Base-by-base conservation (phyloP, 163 green algal genomes). In the Picocystis sp. region DNA sequence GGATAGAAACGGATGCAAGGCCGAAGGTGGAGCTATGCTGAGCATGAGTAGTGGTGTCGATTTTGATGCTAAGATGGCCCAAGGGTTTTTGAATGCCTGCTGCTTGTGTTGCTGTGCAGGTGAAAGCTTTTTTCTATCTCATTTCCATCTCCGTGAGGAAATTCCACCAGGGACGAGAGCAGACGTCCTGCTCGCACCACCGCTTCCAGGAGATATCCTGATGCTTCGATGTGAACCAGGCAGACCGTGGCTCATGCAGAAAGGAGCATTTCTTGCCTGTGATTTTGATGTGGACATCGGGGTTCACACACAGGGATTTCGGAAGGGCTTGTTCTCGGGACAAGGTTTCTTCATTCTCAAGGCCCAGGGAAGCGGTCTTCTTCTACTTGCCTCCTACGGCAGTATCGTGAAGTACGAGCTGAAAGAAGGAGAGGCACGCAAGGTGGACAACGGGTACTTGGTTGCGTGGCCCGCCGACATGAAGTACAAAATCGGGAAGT, bases 331-430 rank as follows among this genome's bases (percentile, higher is more conserved):
- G 29, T 38, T 38, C 8, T 50, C 53, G 22, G 63, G 63, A 11
- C 53, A 63, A 53, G 63, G 63, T 35, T 61, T 66, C n/a, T 70
- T 67, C 22, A 53, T 62, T 2, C 52, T 66, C 41, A 29, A 57
- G 15, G 63, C 63, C 3, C 25, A 3, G 8, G 63, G 63, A 49
- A 43, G 29, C 0, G 63, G 63, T 41, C 52, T 58, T n/a, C 52
- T 70, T 38, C 52, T 70, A 23, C 15, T 66, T 3, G 53, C 45
- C 58, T 63, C 50, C 22, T 70, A 70, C 33, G 63, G 63, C 45
- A 24, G 45, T 52, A 66, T 70, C 29, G 58, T 54, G 19, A 58
- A 58, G 9, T 70, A 67, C 49, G 63, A 70, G 43, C 58, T 70
- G 41, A 35, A 52, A 24, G 53, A 58, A 0, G 63, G 63, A 6